Base-by-base conservation (phyloP, 139 green algal genomes). In the Chlorella sp. region DNA sequence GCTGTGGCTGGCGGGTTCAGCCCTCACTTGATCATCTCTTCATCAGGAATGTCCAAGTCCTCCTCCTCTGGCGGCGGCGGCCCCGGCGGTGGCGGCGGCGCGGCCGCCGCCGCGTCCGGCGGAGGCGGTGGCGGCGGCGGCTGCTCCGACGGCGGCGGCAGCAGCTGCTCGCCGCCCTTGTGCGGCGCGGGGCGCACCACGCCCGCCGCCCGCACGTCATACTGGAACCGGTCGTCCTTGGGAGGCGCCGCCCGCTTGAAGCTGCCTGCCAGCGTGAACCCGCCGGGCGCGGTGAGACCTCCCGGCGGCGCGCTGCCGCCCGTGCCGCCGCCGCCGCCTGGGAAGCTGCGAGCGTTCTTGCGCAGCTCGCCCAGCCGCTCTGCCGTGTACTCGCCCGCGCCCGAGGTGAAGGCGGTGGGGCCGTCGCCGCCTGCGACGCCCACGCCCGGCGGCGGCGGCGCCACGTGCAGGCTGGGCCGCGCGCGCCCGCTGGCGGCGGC, bases 1-100 rank as follows among this genome's bases (percentile, higher is more conserved):
- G n/a, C n/a, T n/a, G n/a, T n/a, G n/a, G n/a, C n/a, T n/a, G n/a
- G n/a, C n/a, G n/a, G n/a, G n/a, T n/a, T n/a, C n/a, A n/a, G n/a
- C n/a, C n/a, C n/a, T n/a, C n/a, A n/a, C n/a, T n/a, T 80, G 75
- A 94, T 94, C 19, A 77, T 88, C n/a, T 89, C 85, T 58, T 87
- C 74, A 42, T 92, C 81, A 0, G 90, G 90, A 25, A 92, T 86
- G 33, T 74, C 67, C 3, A 76, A 55, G 40, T 68, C 82, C 29
- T 82, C 81, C 0, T 87, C 86, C 50, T 79, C 83, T 14, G 80
- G 71, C 6, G 35, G 51, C 19, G 27, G 36, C 38, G 43, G 51
- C n/a, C 40, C 36, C 58, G 58, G 21, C n/a, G 45, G 36, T 67
- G 67, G 3, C 71, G 72, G 27, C 80, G 85, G 19, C 69, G 82